Conservation (phyloP, 352 stramenopile species). For the Peronosclerospora sorghi region DNA sequence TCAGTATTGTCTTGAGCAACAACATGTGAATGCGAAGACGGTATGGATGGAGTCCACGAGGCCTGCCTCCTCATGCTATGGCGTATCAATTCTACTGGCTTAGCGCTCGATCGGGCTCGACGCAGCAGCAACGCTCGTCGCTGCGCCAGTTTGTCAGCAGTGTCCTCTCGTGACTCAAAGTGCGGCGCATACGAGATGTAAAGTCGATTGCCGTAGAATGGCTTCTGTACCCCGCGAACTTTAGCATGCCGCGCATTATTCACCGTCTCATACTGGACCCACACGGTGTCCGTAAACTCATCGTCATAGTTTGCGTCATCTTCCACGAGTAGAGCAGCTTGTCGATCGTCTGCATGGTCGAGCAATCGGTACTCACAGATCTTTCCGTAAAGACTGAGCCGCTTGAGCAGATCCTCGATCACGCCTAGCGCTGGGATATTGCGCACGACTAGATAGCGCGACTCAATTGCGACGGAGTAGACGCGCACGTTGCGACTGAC, state of each 20-base stretch:
- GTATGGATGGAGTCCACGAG: slow-evolving; percentile 4
- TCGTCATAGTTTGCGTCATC: slow-evolving; percentile 6
- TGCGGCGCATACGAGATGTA: slow-evolving; percentile 55
- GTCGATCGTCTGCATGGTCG: slow-evolving; percentile 35
- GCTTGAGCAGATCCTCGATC: slow-evolving; percentile 40
- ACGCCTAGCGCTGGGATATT: slow-evolving; percentile 52
- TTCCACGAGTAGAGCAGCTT: slow-evolving; percentile 15
- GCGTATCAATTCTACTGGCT: neutral
- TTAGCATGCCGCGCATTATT: slow-evolving; percentile 70
- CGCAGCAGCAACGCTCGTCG: slow-evolving; percentile 42
- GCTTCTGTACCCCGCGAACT: slow-evolving; percentile 35
- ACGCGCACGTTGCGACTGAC: slow-evolving; percentile 25
- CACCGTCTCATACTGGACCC: slow-evolving; percentile 65
- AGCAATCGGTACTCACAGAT: slow-evolving; percentile 40
- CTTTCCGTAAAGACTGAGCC: slow-evolving; percentile 40
- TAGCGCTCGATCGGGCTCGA: slow-evolving; percentile 10
- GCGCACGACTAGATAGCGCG: slow-evolving; percentile 42
- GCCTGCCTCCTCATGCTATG: slow-evolving; percentile 1
- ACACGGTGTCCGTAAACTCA: slow-evolving; percentile 51
- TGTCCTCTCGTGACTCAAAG: slow-evolving; percentile 47
- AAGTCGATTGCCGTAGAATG: slow-evolving; percentile 54
- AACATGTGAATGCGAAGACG: slow-evolving; percentile 3
- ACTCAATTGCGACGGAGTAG: slow-evolving; percentile 53
- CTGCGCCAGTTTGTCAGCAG: slow-evolving; percentile 44
- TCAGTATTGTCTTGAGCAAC: slow-evolving; percentile 3